A percentile compares a stretch with the other conserved stretches of the same genome.
phyloP scores from a whole-genome alignment of 805 yeast species.

The Grigorovia transvaalensis region DNA sequence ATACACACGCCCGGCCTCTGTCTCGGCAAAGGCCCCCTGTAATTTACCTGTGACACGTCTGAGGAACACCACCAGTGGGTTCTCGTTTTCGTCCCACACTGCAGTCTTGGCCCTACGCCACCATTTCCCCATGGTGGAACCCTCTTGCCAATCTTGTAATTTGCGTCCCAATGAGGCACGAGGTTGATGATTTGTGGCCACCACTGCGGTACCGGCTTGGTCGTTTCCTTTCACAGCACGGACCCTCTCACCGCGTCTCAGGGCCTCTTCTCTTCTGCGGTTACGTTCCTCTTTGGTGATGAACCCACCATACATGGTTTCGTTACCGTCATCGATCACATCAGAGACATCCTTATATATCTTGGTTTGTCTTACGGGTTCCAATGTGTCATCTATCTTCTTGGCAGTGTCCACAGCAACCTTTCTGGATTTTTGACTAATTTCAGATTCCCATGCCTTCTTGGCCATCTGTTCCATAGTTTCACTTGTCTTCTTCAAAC shows the following conservation, averaged over 20 bases:
- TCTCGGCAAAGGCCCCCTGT: slow-evolving; percentile 87
- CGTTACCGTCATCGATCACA: slow-evolving; percentile 85
- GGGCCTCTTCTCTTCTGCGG: slow-evolving; percentile 53
- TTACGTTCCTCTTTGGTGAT: slow-evolving; percentile 76
- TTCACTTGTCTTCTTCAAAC: slow-evolving; percentile 82
- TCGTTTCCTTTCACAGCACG: slow-evolving; percentile 68
- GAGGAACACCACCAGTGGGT: slow-evolving; percentile 71
- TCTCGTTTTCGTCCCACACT: slow-evolving; percentile 85
- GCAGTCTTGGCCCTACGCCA: slow-evolving; percentile 50
- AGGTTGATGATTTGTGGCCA: slow-evolving; percentile 71
- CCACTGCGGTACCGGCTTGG: slow-evolving; percentile 72
- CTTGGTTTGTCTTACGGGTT: slow-evolving; percentile 86
- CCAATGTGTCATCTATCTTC: slow-evolving; percentile 72
- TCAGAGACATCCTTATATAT: slow-evolving; percentile 82
- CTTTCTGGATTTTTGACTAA: slow-evolving; percentile 78
- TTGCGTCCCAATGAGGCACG: slow-evolving; percentile 57
- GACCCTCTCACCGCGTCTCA: slow-evolving; percentile 48
- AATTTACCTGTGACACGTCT: slow-evolving; percentile 74
- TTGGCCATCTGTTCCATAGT: slow-evolving; percentile 83
- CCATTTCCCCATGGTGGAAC: slow-evolving; percentile 58
- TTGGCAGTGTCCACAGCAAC: slow-evolving; percentile 79
- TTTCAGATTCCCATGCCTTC: slow-evolving; percentile 93
- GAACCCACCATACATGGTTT: slow-evolving; percentile 85
- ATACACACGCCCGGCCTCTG: slow-evolving; percentile 90
- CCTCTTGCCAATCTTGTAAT: slow-evolving; percentile 56